Conservation (phyloP, 176 grass and related monocot species). For the Ensete glaucum region DNA sequence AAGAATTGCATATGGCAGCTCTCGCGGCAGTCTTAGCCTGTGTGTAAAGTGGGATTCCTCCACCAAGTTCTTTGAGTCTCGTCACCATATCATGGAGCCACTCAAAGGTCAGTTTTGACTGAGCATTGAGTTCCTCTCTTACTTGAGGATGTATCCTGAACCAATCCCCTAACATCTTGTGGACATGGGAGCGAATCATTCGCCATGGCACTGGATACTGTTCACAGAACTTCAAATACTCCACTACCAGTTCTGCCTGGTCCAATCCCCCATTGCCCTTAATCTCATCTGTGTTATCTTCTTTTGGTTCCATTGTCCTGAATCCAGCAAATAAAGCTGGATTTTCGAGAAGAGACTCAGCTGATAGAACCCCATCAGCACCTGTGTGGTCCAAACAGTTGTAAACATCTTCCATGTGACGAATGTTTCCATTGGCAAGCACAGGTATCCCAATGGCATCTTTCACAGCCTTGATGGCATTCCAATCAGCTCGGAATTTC, state of each 20-base stretch:
- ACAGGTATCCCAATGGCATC: constrained; percentile 71
- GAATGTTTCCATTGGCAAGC: constrained; percentile 94
- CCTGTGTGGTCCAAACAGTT: constrained; percentile 75
- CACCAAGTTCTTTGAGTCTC: constrained; percentile 64
- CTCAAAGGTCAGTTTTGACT: constrained; percentile 70
- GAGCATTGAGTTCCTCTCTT: constrained; percentile 81
- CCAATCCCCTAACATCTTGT: constrained; percentile 89
- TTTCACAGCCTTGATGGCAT: constrained; percentile 80
- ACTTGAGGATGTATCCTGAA: constrained; percentile 78
- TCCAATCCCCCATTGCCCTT: constrained; percentile 29
- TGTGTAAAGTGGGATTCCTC: constrained; percentile 43
- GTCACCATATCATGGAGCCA: constrained; percentile 79
- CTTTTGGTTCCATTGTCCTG: constrained; percentile 55
- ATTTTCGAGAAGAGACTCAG: constrained; percentile 85
- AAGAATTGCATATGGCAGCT: constrained; percentile 26
- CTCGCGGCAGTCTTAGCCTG: constrained; percentile 2
- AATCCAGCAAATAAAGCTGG: constrained; percentile 86
- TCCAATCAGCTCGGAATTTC: constrained; percentile 88
- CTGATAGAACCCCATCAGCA: constrained; percentile 87
- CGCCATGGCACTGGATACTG: constrained; percentile 92
- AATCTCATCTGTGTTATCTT: constrained; percentile 36
- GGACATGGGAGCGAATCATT: constrained; percentile 89
- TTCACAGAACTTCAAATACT: constrained; percentile 84
- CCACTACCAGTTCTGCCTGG: constrained; percentile 64
- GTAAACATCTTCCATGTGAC: constrained; percentile 66